Conservation (phyloP, 495 filamentous ascomycete genomes). For the Daldinia caldariorum region DNA sequence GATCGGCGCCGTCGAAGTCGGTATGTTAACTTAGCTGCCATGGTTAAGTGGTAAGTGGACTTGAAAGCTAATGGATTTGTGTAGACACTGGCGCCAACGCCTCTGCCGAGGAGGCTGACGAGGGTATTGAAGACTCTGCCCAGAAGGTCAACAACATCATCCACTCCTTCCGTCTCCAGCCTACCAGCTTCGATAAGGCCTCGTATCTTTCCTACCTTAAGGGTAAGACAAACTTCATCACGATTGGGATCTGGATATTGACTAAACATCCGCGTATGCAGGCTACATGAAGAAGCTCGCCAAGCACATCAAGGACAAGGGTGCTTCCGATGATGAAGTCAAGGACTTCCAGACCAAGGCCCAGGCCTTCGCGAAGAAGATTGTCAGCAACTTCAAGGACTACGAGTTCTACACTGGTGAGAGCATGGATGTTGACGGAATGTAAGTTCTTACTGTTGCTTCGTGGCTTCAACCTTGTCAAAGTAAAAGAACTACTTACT, state of each 20-base stretch:
- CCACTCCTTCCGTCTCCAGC: conserved; percentile 87
- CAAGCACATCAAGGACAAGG: conserved; percentile 68
- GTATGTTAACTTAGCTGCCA: conserved; percentile 58
- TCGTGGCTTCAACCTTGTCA: not conserved
- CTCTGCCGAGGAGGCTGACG: conserved; percentile 88
- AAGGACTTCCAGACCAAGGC: conserved; percentile 81
- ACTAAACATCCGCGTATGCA: conserved; percentile 47
- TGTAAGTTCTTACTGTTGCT: conserved; percentile 61
- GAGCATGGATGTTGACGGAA: conserved; percentile 90
- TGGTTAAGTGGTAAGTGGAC: conserved; percentile 12
- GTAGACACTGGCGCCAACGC: conserved; percentile 94
- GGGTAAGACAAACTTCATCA: conserved; percentile 59
- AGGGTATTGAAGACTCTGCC: conserved; percentile 71
- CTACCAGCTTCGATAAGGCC: conserved; percentile 85
- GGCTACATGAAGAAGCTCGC: conserved; percentile 92
- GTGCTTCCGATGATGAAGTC: conserved; percentile 70
- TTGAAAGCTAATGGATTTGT: conserved; percentile 6
- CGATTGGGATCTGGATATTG: not conserved
- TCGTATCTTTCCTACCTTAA: conserved; percentile 82
- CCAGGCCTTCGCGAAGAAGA: conserved; percentile 74
- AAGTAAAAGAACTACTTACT: conserved; percentile 8
- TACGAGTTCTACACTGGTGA: conserved; percentile 93
- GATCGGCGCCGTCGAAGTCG: conserved; percentile 74
- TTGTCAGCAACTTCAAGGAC: conserved; percentile 87
- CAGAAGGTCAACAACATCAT: conserved; percentile 93